Evolutionary conservation across 2,329 filamentous ascomycete genomes (phyloP), one percentile per base, ranked within the genome.

Genomic region (Didymella segeticola): DNA sequence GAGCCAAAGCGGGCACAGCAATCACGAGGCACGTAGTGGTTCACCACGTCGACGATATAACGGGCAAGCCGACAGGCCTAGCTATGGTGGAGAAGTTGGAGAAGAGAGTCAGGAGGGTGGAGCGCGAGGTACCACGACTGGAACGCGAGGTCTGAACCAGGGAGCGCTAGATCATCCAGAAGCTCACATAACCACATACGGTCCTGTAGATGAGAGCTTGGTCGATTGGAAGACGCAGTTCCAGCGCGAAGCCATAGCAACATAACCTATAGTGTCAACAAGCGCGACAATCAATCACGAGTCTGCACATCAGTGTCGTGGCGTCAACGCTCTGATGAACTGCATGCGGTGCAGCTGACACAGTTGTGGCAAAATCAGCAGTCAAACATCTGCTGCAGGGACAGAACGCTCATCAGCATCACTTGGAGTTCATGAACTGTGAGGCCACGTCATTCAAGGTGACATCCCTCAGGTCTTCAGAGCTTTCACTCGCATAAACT

Each of bases 31-130:
- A 51, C 31, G 31, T 56, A n/a, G 45, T 54, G 23, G 34, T 54
- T 26, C 51, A 49, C 39, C 51, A 54, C 29, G 15, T 54, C 39
- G 45, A 45, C 51, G 41, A 54, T 4, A 30, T 29, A 10, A 54
- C 51, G 23, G 39, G 39, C 51, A 46, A 5, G 30, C 15, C 45
- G 41, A 54, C 46, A 29, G 45, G 46, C 17, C 34, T 49, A 12
- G 29, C n/a, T 7, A 54, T 41, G 17, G 27, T 49, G 23, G 39
- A 49, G 51, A 49, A 26, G 23, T 15, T 36, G 22, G 45, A 49
- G 17, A 46, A 41, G 34, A 43, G 22, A 20, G 34, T 34, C 20
- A 45, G 10, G 41, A 41, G 29, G n/a, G 25, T 30, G 33, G 51
- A 42, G 29, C 33, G 34, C 33, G 22, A 43, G 15, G 17, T 45